A percentile compares a stretch with the other conserved stretches of the same genome.
phyloP scores from a whole-genome alignment of 129 eudicot species.

The Flaveria robusta region DNA sequence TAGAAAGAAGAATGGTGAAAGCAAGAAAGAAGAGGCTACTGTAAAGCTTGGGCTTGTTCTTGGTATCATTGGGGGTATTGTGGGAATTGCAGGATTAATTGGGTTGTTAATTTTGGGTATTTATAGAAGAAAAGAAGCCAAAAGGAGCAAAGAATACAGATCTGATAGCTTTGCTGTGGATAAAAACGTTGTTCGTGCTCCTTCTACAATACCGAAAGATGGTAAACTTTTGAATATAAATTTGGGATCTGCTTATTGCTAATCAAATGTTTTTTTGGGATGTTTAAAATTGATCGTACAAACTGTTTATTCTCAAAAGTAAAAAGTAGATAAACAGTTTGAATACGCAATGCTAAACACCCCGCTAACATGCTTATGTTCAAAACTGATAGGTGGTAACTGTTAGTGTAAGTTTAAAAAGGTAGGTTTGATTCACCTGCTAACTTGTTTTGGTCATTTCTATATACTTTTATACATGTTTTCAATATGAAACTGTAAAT shows the following conservation, averaged over 20 bases:
- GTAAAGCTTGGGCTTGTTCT: constrained; percentile 71
- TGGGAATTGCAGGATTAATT: constrained; percentile 45
- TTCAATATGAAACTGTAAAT: background rate
- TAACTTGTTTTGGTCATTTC: background rate
- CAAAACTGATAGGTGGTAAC: background rate
- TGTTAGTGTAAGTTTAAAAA: background rate
- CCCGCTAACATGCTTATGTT: no score
- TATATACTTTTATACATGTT: background rate
- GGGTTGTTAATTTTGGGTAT: constrained; percentile 58
- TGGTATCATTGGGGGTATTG: constrained; percentile 76
- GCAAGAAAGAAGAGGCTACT: constrained; percentile 42
- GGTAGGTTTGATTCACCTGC: background rate
- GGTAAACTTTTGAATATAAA: constrained; percentile 38
- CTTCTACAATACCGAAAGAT: constrained; percentile 48
- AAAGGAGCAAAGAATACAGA: constrained; percentile 35
- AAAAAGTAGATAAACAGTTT: background rate
- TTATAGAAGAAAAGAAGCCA: constrained; percentile 42
- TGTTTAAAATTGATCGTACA: background rate
- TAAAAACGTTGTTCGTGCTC: constrained; percentile 38
- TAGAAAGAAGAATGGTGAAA: constrained; percentile 32
- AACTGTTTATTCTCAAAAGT: background rate
- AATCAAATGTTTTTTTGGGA: background rate
- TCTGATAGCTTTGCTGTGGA: constrained; percentile 64
- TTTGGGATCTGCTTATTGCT: background rate
- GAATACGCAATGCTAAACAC: background rate